These are phyloP conservation scores for Ceratobasidium sp. DNA, from an alignment of 1,284 basidiomycete species.

Conservation along the genomic window DNA sequence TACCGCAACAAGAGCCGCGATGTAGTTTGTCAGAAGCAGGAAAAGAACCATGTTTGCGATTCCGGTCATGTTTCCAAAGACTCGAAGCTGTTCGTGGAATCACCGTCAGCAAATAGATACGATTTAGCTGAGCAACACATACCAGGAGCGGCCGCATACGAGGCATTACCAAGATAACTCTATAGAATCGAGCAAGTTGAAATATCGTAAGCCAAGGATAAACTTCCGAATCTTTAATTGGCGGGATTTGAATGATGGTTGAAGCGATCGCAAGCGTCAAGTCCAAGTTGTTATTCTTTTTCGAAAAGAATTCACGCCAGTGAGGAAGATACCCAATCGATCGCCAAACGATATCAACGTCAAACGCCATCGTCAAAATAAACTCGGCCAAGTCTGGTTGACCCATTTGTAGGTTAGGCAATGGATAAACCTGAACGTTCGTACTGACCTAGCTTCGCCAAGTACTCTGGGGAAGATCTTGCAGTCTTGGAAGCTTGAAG, in stretches of 20 bases:
- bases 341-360: slow-evolving; percentile 88
- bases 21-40: slow-evolving; percentile 89
- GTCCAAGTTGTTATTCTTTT: slow-evolving; percentile 84
- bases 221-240: slow-evolving; percentile 72
- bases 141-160: slow-evolving; percentile 87
- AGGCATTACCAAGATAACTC: slow-evolving; percentile 91
- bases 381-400: slow-evolving; percentile 77
- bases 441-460: slow-evolving; percentile 60
- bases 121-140: slow-evolving; percentile 53
- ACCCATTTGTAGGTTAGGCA: not conserved
- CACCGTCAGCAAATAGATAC: slow-evolving; percentile 35
- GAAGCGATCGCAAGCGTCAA: slow-evolving; percentile 84
- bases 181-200: slow-evolving; percentile 91
- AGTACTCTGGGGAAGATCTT: slow-evolving; percentile 65
- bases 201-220: slow-evolving; percentile 96
- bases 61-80: slow-evolving; percentile 94
- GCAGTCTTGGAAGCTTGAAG: slow-evolving; percentile 84
- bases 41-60: slow-evolving; percentile 95
- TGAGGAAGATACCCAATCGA: slow-evolving; percentile 82
- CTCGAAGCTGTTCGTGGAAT: slow-evolving; percentile 71
- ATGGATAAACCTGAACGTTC: not conserved
- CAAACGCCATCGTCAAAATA: slow-evolving; percentile 87
- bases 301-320: slow-evolving; percentile 84
- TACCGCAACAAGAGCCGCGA: slow-evolving; percentile 85
- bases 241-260: slow-evolving; percentile 89